Conservation (phyloP, 2,329 filamentous ascomycete species). For the Pseudogymnoascus sp. region DNA sequence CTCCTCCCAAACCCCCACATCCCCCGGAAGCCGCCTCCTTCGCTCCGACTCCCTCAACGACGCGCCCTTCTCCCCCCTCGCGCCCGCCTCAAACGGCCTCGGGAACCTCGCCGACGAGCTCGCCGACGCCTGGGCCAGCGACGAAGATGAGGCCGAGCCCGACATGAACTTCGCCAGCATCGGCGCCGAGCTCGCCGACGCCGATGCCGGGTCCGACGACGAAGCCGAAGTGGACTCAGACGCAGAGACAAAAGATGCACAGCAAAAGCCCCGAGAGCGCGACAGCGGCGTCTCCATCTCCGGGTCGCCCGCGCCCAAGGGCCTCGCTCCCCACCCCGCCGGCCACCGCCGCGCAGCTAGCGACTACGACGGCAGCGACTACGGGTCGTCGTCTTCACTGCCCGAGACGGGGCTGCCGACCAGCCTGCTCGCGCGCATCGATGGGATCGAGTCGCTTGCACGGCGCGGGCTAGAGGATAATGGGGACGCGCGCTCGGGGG, state of each 20-base stretch:
- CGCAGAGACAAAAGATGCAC: not conserved
- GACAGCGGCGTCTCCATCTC: slow-evolving; percentile 29
- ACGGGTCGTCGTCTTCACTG: slow-evolving; percentile 63
- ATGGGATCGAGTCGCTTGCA: slow-evolving; percentile 62
- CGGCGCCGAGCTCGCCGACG: slow-evolving; percentile 13
- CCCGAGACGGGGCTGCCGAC: slow-evolving; percentile 60
- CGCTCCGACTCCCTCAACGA: slow-evolving; percentile 22
- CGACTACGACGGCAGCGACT: slow-evolving; percentile 66
- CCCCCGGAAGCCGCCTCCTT: not conserved
- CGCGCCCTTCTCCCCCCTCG: slow-evolving; percentile 29
- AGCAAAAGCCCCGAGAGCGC: not conserved
- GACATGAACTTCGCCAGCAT: slow-evolving; percentile 29
- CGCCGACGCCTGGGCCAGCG: slow-evolving; percentile 62
- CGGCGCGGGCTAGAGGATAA: slow-evolving; percentile 57
- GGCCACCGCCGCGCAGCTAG: slow-evolving; percentile 44
- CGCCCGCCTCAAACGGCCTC: slow-evolving; percentile 45
- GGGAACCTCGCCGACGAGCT: slow-evolving; percentile 77
- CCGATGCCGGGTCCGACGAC: not conserved
- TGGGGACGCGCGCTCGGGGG: slow-evolving; percentile 54
- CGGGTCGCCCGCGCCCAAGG: slow-evolving; percentile 14
- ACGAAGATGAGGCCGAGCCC: slow-evolving; percentile 49
- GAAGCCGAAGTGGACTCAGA: not conserved
- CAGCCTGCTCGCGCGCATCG: slow-evolving; percentile 59
- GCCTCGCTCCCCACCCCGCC: not conserved
- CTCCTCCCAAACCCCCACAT: not conserved